Conservation (phyloP, 208 protist genomes). For the Wallacemonas sp. region DNA sequence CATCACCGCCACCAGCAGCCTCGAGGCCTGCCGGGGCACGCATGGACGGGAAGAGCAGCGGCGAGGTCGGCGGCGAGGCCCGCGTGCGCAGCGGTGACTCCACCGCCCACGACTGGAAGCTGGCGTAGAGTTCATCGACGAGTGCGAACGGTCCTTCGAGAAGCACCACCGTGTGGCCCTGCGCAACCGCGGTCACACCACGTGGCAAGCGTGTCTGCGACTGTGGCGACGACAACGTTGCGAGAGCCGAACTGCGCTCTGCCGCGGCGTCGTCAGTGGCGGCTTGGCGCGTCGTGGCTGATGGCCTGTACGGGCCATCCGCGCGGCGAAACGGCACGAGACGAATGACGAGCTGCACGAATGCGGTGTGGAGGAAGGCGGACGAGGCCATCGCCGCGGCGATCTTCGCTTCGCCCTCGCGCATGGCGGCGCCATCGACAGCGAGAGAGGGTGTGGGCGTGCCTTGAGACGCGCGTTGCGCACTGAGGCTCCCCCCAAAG, state of each 20-base stretch:
- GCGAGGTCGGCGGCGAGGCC: not conserved
- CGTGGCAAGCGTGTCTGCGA: constrained; percentile 4
- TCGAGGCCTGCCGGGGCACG: not conserved
- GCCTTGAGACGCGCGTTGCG: no score
- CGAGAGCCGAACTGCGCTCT: not conserved
- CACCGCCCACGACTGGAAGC: constrained; percentile 7
- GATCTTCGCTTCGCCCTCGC: constrained; percentile 4
- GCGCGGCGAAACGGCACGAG: constrained; percentile 8
- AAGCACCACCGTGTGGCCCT: not conserved
- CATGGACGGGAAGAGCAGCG: constrained; percentile 1
- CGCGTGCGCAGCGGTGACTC: not conserved
- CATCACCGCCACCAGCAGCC: not conserved
- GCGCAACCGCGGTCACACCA: not conserved
- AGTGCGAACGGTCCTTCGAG: constrained; percentile 33
- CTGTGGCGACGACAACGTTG: not conserved
- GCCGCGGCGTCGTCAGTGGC: not conserved
- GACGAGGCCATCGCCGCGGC: constrained; percentile 6
- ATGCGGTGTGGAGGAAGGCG: not conserved
- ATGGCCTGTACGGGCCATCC: not conserved
- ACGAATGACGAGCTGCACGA: not conserved
- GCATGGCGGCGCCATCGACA: not conserved
- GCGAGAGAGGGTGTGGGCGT: no score
- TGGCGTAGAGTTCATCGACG: constrained; percentile 26
- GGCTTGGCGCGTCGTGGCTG: no score
- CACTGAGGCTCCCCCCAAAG: no score